Conservation (phyloP, 345 rosid genomes). For the Eucalyptus albens region DNA sequence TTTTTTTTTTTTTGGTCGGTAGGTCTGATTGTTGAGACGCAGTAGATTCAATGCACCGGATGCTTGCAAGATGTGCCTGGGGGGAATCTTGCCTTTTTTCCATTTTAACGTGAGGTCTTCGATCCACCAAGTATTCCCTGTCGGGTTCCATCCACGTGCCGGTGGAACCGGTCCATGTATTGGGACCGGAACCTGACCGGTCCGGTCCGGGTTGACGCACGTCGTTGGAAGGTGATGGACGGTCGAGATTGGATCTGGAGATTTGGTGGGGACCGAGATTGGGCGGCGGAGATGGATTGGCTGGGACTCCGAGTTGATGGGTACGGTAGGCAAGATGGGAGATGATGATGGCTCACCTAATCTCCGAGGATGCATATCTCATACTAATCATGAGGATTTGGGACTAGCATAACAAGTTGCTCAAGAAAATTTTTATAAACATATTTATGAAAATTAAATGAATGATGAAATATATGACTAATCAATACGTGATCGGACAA, state of each 20-base stretch:
- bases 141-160: not conserved
- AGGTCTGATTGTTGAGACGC: not conserved
- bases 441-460: not conserved
- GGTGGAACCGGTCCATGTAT: not conserved
- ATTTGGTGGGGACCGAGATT: not conserved
- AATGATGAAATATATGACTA: not conserved
- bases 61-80: not conserved
- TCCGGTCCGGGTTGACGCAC: not conserved
- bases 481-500: not conserved
- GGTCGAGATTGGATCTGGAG: not conserved
- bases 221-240: not conserved
- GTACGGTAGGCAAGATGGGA: not conserved
- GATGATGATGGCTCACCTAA: not conserved
- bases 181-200: not conserved
- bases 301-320: not conserved
- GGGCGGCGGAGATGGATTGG: not conserved
- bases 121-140: not conserved
- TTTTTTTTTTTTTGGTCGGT: too few relatives aligned
- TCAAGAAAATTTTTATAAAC: not conserved
- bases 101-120: not conserved
- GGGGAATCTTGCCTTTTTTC: not conserved
- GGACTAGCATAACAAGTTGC: not conserved
- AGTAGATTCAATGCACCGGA: not conserved
- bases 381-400: not conserved
- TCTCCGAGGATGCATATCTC: not conserved